Evolutionary conservation across 176 grass and related monocot genomes (phyloP).

Genomic region (Pontederia crassipes): DNA sequence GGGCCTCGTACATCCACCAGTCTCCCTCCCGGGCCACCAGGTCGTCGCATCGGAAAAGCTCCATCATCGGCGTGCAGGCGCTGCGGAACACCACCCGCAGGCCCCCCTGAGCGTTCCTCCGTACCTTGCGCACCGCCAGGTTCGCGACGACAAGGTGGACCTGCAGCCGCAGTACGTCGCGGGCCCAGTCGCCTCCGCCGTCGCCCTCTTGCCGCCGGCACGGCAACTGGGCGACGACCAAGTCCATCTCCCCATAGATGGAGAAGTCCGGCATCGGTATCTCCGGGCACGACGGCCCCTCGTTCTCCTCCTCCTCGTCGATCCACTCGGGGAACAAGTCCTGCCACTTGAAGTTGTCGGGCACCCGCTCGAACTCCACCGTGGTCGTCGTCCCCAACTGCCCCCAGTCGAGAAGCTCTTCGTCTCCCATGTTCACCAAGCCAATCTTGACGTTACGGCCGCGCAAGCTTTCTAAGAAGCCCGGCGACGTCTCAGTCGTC

Average conservation of each 20-base stretch:
- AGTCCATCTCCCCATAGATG: constrained; percentile 34
- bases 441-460: constrained; percentile 33
- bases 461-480: constrained; percentile 43
- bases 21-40: constrained; percentile 34
- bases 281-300: constrained; percentile 9
- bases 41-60: constrained; percentile 87
- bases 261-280: constrained; percentile 10
- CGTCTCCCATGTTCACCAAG: constrained; percentile 57
- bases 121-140: constrained; percentile 32
- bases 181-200: constrained; percentile 35
- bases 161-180: constrained; percentile 85
- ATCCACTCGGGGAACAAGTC: constrained; percentile 93
- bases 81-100: constrained; percentile 51
- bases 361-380: constrained; percentile 47
- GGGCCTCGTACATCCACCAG: constrained; percentile 67
- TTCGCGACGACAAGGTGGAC: constrained; percentile 58
- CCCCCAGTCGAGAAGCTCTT: constrained; percentile 38
- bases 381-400: constrained; percentile 31
- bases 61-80: constrained; percentile 82
- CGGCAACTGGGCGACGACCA: constrained; percentile 60
- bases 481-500: constrained; percentile 28
- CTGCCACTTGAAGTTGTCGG: constrained; percentile 45
- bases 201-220: constrained; percentile 27
- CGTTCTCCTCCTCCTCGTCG: constrained; percentile 62
- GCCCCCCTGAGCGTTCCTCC: constrained; percentile 10